phyloP scores from a whole-genome alignment of 257 asterid genomes.

The Capsicum chinense region DNA sequence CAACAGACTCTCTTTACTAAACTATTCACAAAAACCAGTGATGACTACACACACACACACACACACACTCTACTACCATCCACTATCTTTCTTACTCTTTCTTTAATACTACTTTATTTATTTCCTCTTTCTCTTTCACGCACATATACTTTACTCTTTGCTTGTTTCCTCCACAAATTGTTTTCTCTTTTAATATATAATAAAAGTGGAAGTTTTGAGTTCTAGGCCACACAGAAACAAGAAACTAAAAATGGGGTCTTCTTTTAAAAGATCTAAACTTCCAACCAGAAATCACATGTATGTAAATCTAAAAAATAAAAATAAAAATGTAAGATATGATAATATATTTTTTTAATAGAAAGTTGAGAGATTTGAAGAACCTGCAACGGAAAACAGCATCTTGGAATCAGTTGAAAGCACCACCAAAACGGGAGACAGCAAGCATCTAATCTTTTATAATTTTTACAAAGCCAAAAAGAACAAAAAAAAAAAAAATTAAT shows the following conservation, averaged over 20 bases:
- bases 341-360: constrained; percentile 36
- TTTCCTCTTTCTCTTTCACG: constrained; percentile 24
- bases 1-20: constrained; percentile 66
- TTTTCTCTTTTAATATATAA: background rate
- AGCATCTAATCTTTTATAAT: constrained; percentile 64
- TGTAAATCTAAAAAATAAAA: constrained; percentile 23
- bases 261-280: constrained; percentile 46
- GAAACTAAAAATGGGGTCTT: constrained; percentile 45
- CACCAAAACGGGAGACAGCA: constrained; percentile 71
- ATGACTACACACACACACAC: constrained; percentile 40
- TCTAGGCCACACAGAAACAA: constrained; percentile 31
- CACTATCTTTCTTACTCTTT: constrained; percentile 43
- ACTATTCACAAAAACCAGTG: constrained; percentile 62
- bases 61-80: constrained; percentile 32
- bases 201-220: background rate
- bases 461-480: constrained; percentile 43
- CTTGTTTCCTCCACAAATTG: constrained; percentile 8
- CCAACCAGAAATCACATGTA: constrained; percentile 41
- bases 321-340: constrained; percentile 44
- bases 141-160: constrained; percentile 22
- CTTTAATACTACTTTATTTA: constrained; percentile 39
- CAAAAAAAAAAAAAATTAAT: constrained; percentile 4
- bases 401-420: constrained; percentile 64
- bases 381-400: constrained; percentile 85
- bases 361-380: constrained; percentile 36